These are phyloP conservation scores for Liriodendron chinense DNA, from an alignment of 164 flowering plant genomes.

Conservation along the genomic window DNA sequence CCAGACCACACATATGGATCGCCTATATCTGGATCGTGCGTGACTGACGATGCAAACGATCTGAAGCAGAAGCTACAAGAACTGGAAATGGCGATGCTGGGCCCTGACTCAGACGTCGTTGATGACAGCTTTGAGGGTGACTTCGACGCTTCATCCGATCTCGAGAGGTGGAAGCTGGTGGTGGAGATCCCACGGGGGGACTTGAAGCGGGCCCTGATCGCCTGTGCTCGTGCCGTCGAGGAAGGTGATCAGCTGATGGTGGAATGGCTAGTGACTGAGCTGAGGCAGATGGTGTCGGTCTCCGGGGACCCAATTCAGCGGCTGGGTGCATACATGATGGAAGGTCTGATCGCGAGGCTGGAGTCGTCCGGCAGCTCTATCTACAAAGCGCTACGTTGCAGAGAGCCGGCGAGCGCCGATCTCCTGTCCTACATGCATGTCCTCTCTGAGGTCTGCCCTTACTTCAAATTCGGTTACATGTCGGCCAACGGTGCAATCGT, in stretches of 20 bases:
- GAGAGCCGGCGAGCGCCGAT: slow-evolving; percentile 57
- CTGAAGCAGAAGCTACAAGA: slow-evolving; percentile 49
- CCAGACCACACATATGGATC: slow-evolving; percentile 37
- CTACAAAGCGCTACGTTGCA: slow-evolving; percentile 66
- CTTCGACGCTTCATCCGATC: slow-evolving; percentile 20
- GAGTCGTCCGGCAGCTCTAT: slow-evolving; percentile 63
- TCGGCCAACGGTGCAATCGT: slow-evolving; percentile 87
- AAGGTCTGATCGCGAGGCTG: slow-evolving; percentile 67
- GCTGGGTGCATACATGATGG: slow-evolving; percentile 76
- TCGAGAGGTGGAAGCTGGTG: slow-evolving; percentile 34
- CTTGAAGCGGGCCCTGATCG: slow-evolving; percentile 46
- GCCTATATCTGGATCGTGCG: slow-evolving; percentile 30
- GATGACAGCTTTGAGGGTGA: slow-evolving; percentile 17
- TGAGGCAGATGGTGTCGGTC: slow-evolving; percentile 74
- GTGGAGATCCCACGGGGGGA: slow-evolving; percentile 49
- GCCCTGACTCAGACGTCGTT: slow-evolving; percentile 27
- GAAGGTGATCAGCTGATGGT: slow-evolving; percentile 38
- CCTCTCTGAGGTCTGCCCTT: slow-evolving; percentile 76
- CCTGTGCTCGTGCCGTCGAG: slow-evolving; percentile 61
- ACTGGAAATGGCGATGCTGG: slow-evolving; percentile 62
- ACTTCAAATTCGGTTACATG: slow-evolving; percentile 77
- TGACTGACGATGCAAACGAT: slow-evolving; percentile 38
- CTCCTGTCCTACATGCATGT: slow-evolving; percentile 72
- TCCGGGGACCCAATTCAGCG: slow-evolving; percentile 75
- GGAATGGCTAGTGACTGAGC: slow-evolving; percentile 54